phyloP scores from a whole-genome alignment of 176 grass and related monocot genomes.

The Musa troglodytarum region DNA sequence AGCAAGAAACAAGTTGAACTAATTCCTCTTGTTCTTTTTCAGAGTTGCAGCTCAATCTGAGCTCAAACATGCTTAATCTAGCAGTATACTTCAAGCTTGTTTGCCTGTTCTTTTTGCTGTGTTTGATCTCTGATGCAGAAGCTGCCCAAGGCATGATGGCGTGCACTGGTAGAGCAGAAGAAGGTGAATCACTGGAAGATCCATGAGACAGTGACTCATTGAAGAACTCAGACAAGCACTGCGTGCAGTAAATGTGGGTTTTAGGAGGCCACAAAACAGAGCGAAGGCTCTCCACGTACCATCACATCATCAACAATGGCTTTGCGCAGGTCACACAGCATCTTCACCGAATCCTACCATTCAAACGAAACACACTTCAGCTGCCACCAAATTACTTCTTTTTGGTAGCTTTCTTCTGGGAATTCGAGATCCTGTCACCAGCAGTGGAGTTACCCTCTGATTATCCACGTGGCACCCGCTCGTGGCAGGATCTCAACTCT shows the following conservation, averaged over 20 bases:
- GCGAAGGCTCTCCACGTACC: neutral
- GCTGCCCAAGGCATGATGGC: too few species aligned
- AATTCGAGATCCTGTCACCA: conserved; percentile 5
- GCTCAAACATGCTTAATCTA: too few species aligned
- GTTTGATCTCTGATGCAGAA: too few species aligned
- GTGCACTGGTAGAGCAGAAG: too few species aligned
- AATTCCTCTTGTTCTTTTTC: too few species aligned
- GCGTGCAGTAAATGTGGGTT: neutral
- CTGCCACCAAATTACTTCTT: neutral
- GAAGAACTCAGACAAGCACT: neutral
- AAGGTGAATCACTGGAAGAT: too few species aligned
- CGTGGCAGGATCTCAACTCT: conserved; percentile 5
- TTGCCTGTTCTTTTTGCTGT: neutral
- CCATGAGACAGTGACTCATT: neutral
- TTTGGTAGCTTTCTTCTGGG: too few species aligned
- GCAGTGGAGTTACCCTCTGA: neutral
- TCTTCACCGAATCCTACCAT: neutral
- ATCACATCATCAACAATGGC: neutral
- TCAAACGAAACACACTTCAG: neutral
- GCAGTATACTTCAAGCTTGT: neutral
- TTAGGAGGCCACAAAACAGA: neutral
- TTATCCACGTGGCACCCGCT: neutral
- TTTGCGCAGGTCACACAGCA: neutral
- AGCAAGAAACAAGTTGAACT: too few species aligned
- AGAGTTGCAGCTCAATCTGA: too few species aligned